A percentile compares a stretch with the other conserved stretches of the same genome.
phyloP scores from a whole-genome alignment of 2,329 filamentous ascomycete genomes.

The Clonostachys byssicola region DNA sequence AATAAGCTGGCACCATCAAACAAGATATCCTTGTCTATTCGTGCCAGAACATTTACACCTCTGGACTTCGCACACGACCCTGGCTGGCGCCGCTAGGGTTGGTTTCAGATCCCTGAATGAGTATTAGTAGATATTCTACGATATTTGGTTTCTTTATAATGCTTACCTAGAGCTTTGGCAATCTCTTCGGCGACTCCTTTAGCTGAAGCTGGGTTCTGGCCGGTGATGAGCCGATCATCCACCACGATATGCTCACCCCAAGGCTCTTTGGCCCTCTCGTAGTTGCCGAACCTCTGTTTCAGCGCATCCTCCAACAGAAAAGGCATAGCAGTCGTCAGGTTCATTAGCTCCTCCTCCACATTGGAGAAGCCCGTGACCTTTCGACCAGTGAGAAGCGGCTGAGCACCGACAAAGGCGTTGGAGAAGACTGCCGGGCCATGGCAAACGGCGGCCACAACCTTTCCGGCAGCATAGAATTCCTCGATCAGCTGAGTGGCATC shows the following conservation, averaged over 20 bases:
- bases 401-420: slow-evolving; percentile 31
- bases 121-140: too few species aligned
- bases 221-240: slow-evolving; percentile 49
- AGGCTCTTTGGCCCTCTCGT: slow-evolving; percentile 47
- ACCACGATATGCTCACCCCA: slow-evolving; percentile 45
- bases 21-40: too few species aligned
- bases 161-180: slow-evolving; percentile 33
- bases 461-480: slow-evolving; percentile 58
- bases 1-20: too few species aligned
- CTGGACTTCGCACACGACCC: too few species aligned
- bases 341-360: slow-evolving; percentile 44
- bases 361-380: slow-evolving; percentile 60
- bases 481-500: slow-evolving; percentile 55
- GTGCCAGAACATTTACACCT: too few species aligned
- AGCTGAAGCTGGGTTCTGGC: slow-evolving; percentile 53
- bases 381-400: slow-evolving; percentile 49
- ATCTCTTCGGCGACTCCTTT: slow-evolving; percentile 47
- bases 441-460: slow-evolving; percentile 64
- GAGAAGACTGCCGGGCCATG: slow-evolving; percentile 63
- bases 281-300: slow-evolving; percentile 46
- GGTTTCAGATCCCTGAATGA: too few species aligned
- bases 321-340: slow-evolving; percentile 49
- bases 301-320: slow-evolving; percentile 55
- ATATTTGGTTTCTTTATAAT: too few species aligned
- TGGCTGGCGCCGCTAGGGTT: too few species aligned